A percentile compares a stretch with the other conserved stretches of the same genome.
Conservation (phyloP, 2,329 filamentous ascomycete genomes). For the Dactylellina drechsleri region DNA sequence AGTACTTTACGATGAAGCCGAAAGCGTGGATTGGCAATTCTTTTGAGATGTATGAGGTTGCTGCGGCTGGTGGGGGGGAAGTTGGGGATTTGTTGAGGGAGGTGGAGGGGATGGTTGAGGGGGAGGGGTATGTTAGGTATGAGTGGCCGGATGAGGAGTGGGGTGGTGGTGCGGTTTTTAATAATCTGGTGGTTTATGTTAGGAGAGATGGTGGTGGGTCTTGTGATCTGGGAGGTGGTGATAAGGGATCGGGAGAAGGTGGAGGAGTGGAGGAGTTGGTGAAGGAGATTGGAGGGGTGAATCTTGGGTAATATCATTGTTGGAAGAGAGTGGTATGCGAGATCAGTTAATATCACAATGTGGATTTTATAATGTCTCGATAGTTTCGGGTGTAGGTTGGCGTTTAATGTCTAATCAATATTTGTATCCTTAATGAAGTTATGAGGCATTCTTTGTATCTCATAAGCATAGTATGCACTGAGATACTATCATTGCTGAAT, state of each 20-base stretch:
- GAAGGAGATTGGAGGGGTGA: conserved; percentile 1
- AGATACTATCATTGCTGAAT: too few relatives aligned
- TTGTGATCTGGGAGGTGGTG: not conserved
- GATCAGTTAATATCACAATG: too few relatives aligned
- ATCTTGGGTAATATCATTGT: not conserved
- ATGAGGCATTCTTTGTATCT: too few relatives aligned
- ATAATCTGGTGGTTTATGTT: conserved; percentile 50
- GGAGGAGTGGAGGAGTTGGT: not conserved
- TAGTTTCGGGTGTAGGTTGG: too few relatives aligned
- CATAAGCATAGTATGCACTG: too few relatives aligned
- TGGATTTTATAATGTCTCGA: too few relatives aligned
- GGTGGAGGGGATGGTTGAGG: conserved; percentile 13
- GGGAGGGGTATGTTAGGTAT: conserved; percentile 24
- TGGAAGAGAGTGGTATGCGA: too few relatives aligned
- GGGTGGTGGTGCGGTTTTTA: conserved; percentile 46
- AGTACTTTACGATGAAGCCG: conserved; percentile 33
- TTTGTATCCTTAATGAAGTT: too few relatives aligned
- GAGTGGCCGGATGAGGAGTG: conserved; percentile 46
- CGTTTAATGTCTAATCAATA: too few relatives aligned
- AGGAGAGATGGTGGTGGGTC: not conserved
- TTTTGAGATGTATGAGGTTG: conserved; percentile 39
- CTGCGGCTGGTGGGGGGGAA: not conserved
- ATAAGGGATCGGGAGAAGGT: not conserved
- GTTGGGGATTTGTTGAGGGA: conserved; percentile 17
- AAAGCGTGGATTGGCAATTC: conserved; percentile 47